Conservation (phyloP, 1,284 basidiomycete genomes). For the Sparassis latifolia region DNA sequence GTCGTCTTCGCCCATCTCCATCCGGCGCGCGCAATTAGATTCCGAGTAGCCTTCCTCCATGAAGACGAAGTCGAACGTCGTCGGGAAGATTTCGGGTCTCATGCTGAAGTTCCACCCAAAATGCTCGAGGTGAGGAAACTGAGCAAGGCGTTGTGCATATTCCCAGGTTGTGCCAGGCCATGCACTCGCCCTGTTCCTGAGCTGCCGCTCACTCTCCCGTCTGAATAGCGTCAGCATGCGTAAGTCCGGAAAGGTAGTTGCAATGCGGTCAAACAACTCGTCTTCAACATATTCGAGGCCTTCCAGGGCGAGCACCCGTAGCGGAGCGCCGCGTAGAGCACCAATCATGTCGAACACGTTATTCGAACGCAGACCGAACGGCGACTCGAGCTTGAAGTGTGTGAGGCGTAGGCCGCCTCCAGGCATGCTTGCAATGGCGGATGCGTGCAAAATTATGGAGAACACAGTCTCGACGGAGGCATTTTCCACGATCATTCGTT, state of each 20-base stretch:
- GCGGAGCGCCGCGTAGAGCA: neutral
- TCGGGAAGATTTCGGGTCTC: neutral
- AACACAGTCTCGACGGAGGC: neutral
- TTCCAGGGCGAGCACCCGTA: neutral
- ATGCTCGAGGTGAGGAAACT: neutral
- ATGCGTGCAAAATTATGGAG: neutral
- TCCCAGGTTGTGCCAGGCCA: conserved; percentile 2
- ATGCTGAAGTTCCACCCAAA: conserved; percentile 1
- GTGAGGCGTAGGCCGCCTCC: neutral
- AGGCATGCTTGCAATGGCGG: neutral
- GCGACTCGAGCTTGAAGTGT: neutral
- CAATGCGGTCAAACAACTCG: neutral
- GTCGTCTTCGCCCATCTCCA: neutral
- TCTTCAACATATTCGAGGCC: neutral
- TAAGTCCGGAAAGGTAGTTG: neutral
- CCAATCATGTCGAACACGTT: neutral
- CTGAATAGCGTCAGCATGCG: neutral
- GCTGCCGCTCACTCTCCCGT: neutral
- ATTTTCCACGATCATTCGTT: conserved; percentile 1
- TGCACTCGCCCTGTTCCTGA: neutral
- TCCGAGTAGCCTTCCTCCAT: neutral
- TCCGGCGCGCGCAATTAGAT: no score
- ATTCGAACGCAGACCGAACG: neutral
- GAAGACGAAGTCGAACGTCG: neutral
- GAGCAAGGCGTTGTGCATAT: neutral